Conservation (phyloP, 1,284 basidiomycete species). For the Ceratobasidium sp. region DNA sequence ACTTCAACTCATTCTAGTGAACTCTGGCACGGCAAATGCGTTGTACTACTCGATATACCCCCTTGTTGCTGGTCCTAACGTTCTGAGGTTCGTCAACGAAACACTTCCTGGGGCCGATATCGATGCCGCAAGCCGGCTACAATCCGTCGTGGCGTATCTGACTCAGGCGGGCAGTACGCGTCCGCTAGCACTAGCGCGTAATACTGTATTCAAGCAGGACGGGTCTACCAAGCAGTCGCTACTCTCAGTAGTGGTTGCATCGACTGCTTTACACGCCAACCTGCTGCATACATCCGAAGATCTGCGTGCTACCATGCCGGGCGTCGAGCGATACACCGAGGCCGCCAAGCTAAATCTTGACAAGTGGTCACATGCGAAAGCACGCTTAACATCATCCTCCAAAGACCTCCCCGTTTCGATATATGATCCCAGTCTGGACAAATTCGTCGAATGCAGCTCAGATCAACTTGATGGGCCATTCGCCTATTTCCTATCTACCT, state of each 20-base stretch:
- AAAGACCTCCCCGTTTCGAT: conserved; percentile 56
- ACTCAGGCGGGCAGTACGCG: conserved; percentile 46
- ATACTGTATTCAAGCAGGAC: conserved; percentile 58
- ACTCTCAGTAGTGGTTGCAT: conserved; percentile 71
- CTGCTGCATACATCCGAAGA: conserved; percentile 85
- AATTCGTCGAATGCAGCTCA: conserved; percentile 46
- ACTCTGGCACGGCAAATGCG: conserved; percentile 94
- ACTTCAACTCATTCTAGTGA: conserved; percentile 58
- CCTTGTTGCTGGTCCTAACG: conserved; percentile 59
- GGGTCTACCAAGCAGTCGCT: conserved; percentile 46
- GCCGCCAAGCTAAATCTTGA: conserved; percentile 81
- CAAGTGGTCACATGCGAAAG: conserved; percentile 75
- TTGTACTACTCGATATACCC: conserved; percentile 71
- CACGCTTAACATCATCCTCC: conserved; percentile 63
- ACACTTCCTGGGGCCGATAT: conserved; percentile 48
- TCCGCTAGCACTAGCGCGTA: conserved; percentile 69
- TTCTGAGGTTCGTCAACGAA: conserved; percentile 19
- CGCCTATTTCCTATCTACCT: conserved; percentile 82
- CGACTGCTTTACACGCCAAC: conserved; percentile 87
- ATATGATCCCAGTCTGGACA: conserved; percentile 65
- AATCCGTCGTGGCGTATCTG: conserved; percentile 59
- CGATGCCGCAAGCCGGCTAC: conserved; percentile 60
- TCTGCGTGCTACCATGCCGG: conserved; percentile 74
- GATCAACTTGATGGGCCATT: conserved; percentile 75
- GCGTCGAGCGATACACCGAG: conserved; percentile 85